Evolutionary conservation across 1,284 basidiomycete species (phyloP).

Genomic region (Ganoderma lucidum): DNA sequence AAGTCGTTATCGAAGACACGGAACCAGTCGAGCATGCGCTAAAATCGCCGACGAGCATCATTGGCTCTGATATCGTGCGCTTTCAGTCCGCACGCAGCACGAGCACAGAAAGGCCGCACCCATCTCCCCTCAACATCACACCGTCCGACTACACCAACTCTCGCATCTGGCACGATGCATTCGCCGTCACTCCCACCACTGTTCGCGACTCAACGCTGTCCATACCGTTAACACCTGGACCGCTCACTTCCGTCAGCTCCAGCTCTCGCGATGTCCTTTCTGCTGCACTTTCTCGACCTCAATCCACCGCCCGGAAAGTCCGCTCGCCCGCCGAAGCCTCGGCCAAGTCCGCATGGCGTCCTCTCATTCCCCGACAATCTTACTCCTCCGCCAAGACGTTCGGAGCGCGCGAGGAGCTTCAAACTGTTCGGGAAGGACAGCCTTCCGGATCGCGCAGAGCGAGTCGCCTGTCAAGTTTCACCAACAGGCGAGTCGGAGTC

Average conservation of each 20-base stretch:
- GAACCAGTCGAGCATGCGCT: conserved; percentile 10
- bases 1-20: conserved; percentile 32
- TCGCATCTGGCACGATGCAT: conserved; percentile 11
- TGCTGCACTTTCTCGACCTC: conserved; percentile 11
- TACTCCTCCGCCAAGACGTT: conserved; percentile 29
- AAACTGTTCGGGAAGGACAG: conserved; percentile 29
- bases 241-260: conserved; percentile 14
- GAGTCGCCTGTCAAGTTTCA: conserved; percentile 14
- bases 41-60: conserved; percentile 32
- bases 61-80: conserved; percentile 45
- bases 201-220: conserved; percentile 28
- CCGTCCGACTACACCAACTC: conserved; percentile 24
- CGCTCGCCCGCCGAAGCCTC: conserved; percentile 28
- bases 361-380: conserved; percentile 25
- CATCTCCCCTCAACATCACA: conserved; percentile 27
- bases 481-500: conserved; percentile 24
- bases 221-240: conserved; percentile 11
- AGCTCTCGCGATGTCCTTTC: conserved; percentile 19
- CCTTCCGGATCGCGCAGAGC: conserved; percentile 6
- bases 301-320: conserved; percentile 21
- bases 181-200: conserved; percentile 17
- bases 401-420: conserved; percentile 30
- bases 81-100: conserved; percentile 16
- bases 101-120: conserved; percentile 26
- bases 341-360: conserved; percentile 24